Base-by-base conservation (phyloP, 257 asterid species). In the Cinchona pubescens region DNA sequence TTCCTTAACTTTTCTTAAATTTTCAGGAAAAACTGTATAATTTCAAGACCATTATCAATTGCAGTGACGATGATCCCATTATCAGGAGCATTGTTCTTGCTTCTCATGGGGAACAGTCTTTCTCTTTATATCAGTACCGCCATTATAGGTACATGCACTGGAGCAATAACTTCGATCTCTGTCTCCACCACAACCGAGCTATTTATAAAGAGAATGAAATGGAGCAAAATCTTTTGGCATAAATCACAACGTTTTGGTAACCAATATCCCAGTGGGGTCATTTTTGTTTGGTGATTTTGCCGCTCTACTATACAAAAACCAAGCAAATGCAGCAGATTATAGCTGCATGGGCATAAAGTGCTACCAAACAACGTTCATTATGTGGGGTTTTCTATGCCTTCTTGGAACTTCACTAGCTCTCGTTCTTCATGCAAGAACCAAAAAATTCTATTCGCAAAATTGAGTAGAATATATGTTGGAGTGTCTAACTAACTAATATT, bases 81-180 rank as follows among this genome's bases (percentile, higher is more conserved):
- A 90, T 81, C 90, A 32, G 96, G 88, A 32, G 88, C 96, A 0
- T 91, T 91, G 78, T 87, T 91, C 80, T 71, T 93, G 30, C 88
- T 93, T 18, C 76, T 82, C 4, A 73, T 67, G 42, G 30, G 38
- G 6, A 55, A 75, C 11, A 79, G 75, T 56, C 5, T 78, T 0
- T 80, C 76, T 10, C 86, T 93, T 4, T 86, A 88, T 60, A n/a
- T 83, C 0, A 84, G 96, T 11, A 91, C 97, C 3, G 90, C 91
- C 15, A 72, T 87, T 23, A 86, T 93, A 19, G 96, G 98, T 21
- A 73, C 82, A 5, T 84, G 93, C 63, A 88, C 96, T 0, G 97
- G 98, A 9, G 93, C 96, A 3, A 93, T 93, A 7, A 84, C 90
- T 8, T 86, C 96, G 1, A 81, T 91, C 30, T 83, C 97, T 0